A percentile compares a stretch with the other conserved stretches of the same genome.
These are phyloP conservation scores for Fraxinus nigra DNA, from an alignment of 305 asterid genomes.

Conservation along the genomic window DNA sequence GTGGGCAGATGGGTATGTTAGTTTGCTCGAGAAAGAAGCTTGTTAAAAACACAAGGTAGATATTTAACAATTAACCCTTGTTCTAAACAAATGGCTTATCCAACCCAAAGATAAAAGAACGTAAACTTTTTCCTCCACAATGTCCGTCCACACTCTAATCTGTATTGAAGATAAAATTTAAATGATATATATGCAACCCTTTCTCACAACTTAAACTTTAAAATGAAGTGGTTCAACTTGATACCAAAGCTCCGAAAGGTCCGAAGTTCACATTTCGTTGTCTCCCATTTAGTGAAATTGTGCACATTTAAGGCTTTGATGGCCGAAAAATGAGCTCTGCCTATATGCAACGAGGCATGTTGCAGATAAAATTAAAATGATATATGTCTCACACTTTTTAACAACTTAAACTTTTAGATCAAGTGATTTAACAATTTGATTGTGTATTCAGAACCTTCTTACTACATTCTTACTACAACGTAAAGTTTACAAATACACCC, in stretches of 20 bases:
- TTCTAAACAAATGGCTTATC: neutral
- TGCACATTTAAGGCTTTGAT: neutral
- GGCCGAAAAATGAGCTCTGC: neutral
- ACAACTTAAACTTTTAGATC: neutral
- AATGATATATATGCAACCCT: neutral
- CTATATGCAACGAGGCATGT: neutral
- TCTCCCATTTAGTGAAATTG: neutral
- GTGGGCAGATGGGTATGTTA: neutral
- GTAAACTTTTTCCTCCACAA: neutral
- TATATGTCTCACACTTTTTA: neutral
- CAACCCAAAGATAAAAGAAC: neutral
- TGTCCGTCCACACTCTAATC: neutral
- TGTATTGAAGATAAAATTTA: neutral
- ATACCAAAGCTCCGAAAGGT: neutral
- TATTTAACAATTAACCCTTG: neutral
- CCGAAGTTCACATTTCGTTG: neutral
- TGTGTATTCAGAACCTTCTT: neutral
- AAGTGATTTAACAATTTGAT: neutral
- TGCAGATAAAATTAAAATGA: neutral
- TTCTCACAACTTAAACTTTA: neutral
- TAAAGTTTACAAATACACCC: neutral
- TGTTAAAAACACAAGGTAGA: neutral
- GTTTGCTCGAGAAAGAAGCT: neutral
- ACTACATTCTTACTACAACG: neutral
- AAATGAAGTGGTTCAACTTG: neutral